Base-by-base conservation (phyloP, 2,329 filamentous ascomycete genomes). In the Acrocalymma vagum region DNA sequence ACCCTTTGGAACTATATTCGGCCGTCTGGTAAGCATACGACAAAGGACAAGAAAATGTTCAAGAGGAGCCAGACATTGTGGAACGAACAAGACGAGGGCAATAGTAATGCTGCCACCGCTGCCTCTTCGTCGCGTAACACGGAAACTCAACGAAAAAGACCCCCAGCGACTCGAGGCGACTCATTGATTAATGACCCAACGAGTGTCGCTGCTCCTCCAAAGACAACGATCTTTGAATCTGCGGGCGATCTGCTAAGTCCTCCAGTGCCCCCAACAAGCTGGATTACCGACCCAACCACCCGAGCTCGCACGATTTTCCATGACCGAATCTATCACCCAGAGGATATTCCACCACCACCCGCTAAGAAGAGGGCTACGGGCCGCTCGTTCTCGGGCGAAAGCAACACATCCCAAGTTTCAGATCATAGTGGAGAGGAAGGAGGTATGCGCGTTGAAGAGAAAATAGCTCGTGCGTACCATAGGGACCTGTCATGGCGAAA, bases 391-490 rank as follows among this genome's bases (percentile, higher is more conserved):
- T 75, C 70, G 13, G 66, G 58, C 25, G 71, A 72, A 1, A 62
- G 56, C 27, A 42, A 25, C 13, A 33, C 34, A n/a, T 64, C 64
- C 13, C 54, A 60, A 25, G n/a, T 45, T 2, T 63, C 61, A 11
- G 43, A 48, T n/a, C 44, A 39, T 1, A 62, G 51, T 29, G 62
- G 69, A 10, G 67, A 75, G 23, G 74, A 79, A 6, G 82, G 85
- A 8, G 83, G 75, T 50, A 92, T 97, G 84, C 90, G 88, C 49
- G 91, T 97, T 1, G 94, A 99, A 69, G 94, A 99, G 69, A 97
- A 96, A 72, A 99, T 99, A 54, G 94, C 94, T 2, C 83, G 94
- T 30, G 94, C 91, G 10, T 99, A 99, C 72, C 94, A 99, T 68
- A 84, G 85, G 9, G 90, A 90, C 50, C 73, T 99, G 14, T 89